Evolutionary conservation across 2,329 filamentous ascomycete species (phyloP), one percentile per base, ranked within the genome.

Genomic region (Cyphellophora europaea): DNA sequence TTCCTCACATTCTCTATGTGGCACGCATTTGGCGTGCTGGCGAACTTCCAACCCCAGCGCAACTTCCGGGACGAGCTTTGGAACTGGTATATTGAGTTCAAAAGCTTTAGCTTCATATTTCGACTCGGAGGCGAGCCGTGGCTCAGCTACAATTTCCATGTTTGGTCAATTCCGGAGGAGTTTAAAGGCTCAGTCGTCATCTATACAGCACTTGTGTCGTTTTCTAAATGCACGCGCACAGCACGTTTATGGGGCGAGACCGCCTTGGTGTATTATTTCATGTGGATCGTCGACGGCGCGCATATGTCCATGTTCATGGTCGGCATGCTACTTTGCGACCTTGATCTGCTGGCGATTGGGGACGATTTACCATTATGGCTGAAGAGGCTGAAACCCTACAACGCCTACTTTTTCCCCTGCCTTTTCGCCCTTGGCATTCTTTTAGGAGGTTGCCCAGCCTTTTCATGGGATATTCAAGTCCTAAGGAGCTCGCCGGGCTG

Each of bases 41-140:
- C 59, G 5, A 56, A 61, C 10, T 54, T 54, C 14, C 53, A 58
- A 11, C 53, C 56, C 8, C 54, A 68, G 40, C 43, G 43, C 4
- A 69, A 45, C 19, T 65, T 67, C 47, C 41, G 51, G 5, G 66
- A 64, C 8, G 73, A 77, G 46, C 41, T 74, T 2, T 71, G 66
- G 60, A 61, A 56, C 23, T 65, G 62, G 62, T 65, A 67, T 35
- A 51, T 50, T 40, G 73, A 82, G 51, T 62, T 73, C 51, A 82
- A 82, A 52, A 80, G 80, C 53, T 82, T 78, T 58, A 82, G 70
- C 54, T 82, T 78, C 51, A 52, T 80, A 25, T 82, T 74, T 57
- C 69, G 71, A 27, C 63, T 63, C 5, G 72, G 74, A 5, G 71
- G 69, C 2, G 58, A 67, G 6, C 67, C 71, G 8, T 78, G 72